Percentiles rank a stretch among this genome's conserved stretches.
phyloP scores from a whole-genome alignment of 2,329 filamentous ascomycete genomes.

The Verticillium albo-atrum region DNA sequence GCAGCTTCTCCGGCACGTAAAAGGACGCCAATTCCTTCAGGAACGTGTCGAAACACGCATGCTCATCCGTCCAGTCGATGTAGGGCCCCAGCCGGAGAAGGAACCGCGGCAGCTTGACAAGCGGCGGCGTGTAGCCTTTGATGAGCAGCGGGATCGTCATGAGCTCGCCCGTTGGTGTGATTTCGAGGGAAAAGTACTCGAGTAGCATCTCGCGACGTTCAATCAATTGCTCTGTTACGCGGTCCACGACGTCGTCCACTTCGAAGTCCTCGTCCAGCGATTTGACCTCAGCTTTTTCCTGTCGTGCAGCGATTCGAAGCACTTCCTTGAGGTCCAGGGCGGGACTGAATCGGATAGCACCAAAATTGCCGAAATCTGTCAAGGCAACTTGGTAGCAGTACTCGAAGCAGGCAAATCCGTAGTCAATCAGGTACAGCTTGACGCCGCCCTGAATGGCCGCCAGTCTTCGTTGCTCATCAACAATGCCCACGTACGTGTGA shows the following conservation, averaged over 20 bases:
- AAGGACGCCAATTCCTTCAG: constrained; percentile 83
- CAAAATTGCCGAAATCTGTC: constrained; percentile 95
- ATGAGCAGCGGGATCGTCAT: constrained; percentile 76
- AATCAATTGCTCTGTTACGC: constrained; percentile 65
- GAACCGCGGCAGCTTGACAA: constrained; percentile 86
- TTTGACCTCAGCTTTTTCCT: constrained; percentile 51
- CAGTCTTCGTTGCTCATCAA: constrained; percentile 80
- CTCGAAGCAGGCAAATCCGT: constrained; percentile 79
- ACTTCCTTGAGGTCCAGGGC: constrained; percentile 68
- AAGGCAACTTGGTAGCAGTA: constrained; percentile 95
- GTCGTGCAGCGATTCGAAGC: constrained; percentile 66
- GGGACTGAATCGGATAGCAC: constrained; percentile 73
- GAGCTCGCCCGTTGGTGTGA: constrained; percentile 73
- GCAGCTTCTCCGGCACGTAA: constrained; percentile 84
- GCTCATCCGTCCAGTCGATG: constrained; percentile 82
- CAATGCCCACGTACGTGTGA: constrained; percentile 89
- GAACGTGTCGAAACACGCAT: constrained; percentile 79
- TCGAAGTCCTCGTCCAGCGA: constrained; percentile 55
- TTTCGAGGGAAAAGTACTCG: constrained; percentile 88
- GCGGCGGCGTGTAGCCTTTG: constrained; percentile 80
- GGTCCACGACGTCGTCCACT: constrained; percentile 59
- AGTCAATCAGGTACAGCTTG: constrained; percentile 89
- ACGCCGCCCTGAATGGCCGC: constrained; percentile 92
- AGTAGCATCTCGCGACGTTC: constrained; percentile 77
- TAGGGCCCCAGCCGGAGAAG: constrained; percentile 82